Evolutionary conservation across 371 early-diverging fungal species (phyloP), one percentile per base, ranked within the genome.

Genomic region (Choanephora cucurbitarum): DNA sequence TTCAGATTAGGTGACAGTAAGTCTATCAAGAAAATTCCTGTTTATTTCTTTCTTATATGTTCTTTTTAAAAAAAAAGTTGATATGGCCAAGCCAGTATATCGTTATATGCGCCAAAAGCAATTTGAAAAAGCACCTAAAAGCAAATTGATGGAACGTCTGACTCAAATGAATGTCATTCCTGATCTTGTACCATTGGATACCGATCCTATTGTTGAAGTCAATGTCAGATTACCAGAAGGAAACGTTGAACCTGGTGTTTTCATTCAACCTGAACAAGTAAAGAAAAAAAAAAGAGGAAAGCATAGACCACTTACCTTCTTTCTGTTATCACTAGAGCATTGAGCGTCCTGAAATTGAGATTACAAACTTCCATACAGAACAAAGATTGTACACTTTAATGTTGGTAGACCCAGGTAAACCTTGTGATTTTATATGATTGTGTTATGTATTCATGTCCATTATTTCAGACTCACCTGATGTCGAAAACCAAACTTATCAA

Each of bases 161-260:
- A 77, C 84, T 22, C 91, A 90, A 69, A 92, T 92, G 92, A 85
- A 70, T 58, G 88, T 92, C 45, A 73, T 89, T 41, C 92, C 92
- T 5, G 92, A 92, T 67, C 49, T 91, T 40, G 66, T 92, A 41
- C 80, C 83, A 19, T 72, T 81, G 31, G 80, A 68, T 41, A 62
- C 77, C 22, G 52, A 67, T 3, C 84, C 85, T 14, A 64, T 72
- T 1, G 70, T 82, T 22, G 69, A 85, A 39, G 70, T 87, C 34
- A 65, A 70, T 43, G 49, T 87, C 46, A 63, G 72, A n/a, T 71
- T 74, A 31, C 55, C 58, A 23, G 69, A 64, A 10, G 58, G 64
- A 8, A 47, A 54, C 39, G 62, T 86, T 31, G 86, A 84, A 61
- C 83, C 84, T 23, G 89, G 89, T 43, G 69, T 75, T 7, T 74